Conservation (phyloP, 208 protist species). For the Acanthamoeba royreba region DNA sequence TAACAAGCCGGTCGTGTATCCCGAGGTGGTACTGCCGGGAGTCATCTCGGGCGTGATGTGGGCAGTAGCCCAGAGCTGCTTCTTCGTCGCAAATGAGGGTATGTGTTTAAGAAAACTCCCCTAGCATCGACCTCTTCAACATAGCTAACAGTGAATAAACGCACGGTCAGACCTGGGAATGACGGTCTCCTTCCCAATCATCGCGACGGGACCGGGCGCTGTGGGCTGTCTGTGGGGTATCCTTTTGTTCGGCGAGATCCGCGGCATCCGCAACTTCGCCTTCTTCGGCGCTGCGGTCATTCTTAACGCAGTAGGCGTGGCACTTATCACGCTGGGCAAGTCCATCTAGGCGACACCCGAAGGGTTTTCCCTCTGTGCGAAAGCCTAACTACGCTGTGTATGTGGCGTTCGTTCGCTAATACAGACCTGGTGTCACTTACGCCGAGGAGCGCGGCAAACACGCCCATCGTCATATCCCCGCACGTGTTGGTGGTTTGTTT, state of each 20-base stretch:
- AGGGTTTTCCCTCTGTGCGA: too few species aligned
- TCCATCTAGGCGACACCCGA: too few species aligned
- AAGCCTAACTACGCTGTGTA: background rate
- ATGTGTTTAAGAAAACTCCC: background rate
- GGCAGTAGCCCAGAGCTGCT: constrained; percentile 31
- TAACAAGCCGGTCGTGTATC: constrained; percentile 48
- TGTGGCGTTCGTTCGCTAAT: too few species aligned
- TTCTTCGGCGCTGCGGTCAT: background rate
- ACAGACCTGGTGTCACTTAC: too few species aligned
- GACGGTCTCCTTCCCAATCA: constrained; percentile 41
- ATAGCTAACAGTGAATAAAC: background rate
- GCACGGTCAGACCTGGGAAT: background rate
- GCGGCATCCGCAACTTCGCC: constrained; percentile 1
- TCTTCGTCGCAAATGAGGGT: constrained; percentile 47
- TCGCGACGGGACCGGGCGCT: constrained; percentile 23
- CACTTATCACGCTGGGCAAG: constrained; percentile 25
- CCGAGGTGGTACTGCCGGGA: constrained; percentile 18
- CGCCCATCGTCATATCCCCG: too few species aligned
- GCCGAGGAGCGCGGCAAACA: too few species aligned
- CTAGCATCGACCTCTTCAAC: background rate
- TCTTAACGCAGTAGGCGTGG: constrained; percentile 6
- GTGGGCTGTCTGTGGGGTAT: constrained; percentile 44
- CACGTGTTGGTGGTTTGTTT: too few species aligned
- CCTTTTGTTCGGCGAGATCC: constrained; percentile 34
- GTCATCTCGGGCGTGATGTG: constrained; percentile 45